Conservation (phyloP, 2,329 filamentous ascomycete species). For the Albophoma yamanashiensis region DNA sequence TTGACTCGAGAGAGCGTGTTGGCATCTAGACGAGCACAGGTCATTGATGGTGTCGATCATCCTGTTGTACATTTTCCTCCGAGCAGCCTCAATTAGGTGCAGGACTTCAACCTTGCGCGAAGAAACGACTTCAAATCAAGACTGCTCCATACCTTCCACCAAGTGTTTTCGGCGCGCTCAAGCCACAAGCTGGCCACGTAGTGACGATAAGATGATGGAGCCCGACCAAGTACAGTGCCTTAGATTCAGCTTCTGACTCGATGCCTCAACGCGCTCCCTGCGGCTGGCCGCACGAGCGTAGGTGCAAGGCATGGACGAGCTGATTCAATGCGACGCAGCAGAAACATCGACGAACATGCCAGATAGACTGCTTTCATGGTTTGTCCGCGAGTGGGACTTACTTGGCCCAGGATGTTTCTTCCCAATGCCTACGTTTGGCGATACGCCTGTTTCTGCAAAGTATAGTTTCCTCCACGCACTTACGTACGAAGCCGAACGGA, state of each 20-base stretch:
- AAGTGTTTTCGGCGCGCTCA: background rate
- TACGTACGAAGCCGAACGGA: background rate
- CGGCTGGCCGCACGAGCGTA: background rate
- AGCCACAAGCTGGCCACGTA: background rate
- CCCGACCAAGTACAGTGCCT: background rate
- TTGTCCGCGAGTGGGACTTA: background rate
- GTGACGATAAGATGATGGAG: background rate
- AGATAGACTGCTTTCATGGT: background rate
- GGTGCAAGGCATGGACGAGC: background rate
- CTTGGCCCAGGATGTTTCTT: background rate
- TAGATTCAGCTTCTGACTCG: background rate
- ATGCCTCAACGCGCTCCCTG: background rate
- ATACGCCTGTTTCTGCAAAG: background rate
- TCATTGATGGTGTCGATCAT: conserved; percentile 13
- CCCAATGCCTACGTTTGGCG: background rate
- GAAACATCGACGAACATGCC: background rate
- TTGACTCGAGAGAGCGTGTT: background rate
- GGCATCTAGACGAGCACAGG: conserved; percentile 5
- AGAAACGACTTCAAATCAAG: background rate
- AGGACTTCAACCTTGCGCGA: conserved; percentile 13
- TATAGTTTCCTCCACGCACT: background rate
- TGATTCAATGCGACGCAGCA: background rate
- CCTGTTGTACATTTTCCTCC: conserved; percentile 27
- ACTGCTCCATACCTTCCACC: background rate
- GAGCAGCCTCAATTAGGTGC: conserved; percentile 19